A percentile compares a stretch with the other conserved stretches of the same genome.
Conservation (phyloP, 352 stramenopile species). For the Aphanomyces stellatus region DNA sequence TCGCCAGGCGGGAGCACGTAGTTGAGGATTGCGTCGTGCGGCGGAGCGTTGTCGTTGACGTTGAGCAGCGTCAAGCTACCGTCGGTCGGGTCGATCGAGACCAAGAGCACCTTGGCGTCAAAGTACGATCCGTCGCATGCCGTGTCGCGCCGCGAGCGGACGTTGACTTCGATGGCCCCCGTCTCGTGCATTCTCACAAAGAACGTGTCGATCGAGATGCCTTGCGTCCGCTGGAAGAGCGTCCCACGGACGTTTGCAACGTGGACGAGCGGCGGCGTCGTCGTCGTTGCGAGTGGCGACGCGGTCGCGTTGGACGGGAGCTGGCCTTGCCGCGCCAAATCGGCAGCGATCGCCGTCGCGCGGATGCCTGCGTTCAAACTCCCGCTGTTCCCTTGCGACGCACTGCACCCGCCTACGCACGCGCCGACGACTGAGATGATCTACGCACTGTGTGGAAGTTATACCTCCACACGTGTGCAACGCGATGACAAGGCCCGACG, state of each 20-base stretch:
- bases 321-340: neutral
- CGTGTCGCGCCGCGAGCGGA: too few relatives aligned
- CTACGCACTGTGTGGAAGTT: too few relatives aligned
- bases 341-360: neutral
- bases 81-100: neutral
- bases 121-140: too few relatives aligned
- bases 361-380: neutral
- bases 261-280: neutral
- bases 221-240: neutral
- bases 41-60: too few relatives aligned
- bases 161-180: neutral
- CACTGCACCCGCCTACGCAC: too few relatives aligned
- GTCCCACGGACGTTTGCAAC: too few relatives aligned
- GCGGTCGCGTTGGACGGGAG: neutral
- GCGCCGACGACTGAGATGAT: too few relatives aligned
- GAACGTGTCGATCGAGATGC: neutral
- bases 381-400: too few relatives aligned
- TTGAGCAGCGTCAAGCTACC: too few relatives aligned
- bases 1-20: neutral
- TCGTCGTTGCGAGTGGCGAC: too few relatives aligned
- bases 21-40: neutral
- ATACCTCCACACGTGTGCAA: conserved; percentile 14
- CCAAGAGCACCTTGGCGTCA: neutral
- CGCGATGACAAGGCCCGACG: neutral
- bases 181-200: neutral